Percentiles rank a stretch among this genome's conserved stretches.
Conservation (phyloP, 768 basidiomycete species). For the Coprinopsis cinerea region DNA sequence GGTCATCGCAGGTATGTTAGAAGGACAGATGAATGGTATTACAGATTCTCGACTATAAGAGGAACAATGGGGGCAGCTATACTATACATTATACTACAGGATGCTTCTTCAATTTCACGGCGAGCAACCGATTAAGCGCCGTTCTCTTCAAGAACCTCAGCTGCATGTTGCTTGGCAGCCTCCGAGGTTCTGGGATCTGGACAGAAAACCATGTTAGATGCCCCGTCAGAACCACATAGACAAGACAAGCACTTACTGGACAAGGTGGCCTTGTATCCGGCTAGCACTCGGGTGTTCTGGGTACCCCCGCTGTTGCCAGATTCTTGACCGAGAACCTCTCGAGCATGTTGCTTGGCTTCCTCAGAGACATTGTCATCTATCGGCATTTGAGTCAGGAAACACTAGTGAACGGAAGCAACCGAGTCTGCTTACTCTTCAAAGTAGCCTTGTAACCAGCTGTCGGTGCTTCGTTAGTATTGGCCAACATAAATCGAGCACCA, state of each 20-base stretch:
- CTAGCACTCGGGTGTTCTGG: background rate
- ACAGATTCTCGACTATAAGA: too few relatives aligned
- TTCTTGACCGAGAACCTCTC: background rate
- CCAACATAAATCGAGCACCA: background rate
- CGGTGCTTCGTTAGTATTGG: background rate
- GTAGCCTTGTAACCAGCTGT: background rate
- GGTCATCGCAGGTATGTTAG: constrained; percentile 71
- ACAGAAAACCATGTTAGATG: background rate
- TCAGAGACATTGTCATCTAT: constrained; percentile 37
- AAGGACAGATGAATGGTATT: too few relatives aligned
- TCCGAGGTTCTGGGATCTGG: constrained; percentile 5
- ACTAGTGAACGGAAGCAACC: background rate
- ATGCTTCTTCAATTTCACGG: background rate
- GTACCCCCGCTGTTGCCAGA: background rate
- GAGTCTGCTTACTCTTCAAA: background rate
- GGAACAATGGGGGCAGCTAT: too few relatives aligned
- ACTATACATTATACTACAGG: too few relatives aligned
- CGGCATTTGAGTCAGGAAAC: background rate
- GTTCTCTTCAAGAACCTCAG: constrained; percentile 3
- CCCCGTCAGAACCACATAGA: background rate
- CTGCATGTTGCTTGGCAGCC: constrained; percentile 10
- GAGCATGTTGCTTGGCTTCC: constrained; percentile 37
- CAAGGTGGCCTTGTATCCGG: constrained; percentile 12
- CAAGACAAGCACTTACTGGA: constrained; percentile 3
- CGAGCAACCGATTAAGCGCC: background rate